Evolutionary conservation across 345 rosid species (phyloP).

Genomic region (Hibiscus mutabilis): DNA sequence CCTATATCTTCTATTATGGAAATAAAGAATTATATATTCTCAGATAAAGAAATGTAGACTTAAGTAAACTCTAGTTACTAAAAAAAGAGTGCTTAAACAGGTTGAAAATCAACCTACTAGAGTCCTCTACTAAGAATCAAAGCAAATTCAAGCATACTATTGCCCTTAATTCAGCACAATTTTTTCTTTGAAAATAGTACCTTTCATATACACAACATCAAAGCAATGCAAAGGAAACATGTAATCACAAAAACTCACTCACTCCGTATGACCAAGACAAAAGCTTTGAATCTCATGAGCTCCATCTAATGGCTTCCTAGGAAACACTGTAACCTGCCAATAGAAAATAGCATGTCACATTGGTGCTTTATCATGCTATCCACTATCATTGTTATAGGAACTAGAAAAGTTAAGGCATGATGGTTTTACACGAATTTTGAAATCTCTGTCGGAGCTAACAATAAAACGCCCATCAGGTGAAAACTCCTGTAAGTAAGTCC

Average conservation of each 20-base stretch:
- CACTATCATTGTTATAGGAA: constrained; percentile 8
- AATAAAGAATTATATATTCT: background rate
- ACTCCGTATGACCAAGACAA: constrained; percentile 97
- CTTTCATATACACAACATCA: background rate
- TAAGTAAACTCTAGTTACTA: background rate
- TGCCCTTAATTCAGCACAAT: background rate
- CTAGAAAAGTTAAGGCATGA: constrained; percentile 5
- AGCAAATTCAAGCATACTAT: background rate
- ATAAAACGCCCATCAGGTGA: constrained; percentile 74
- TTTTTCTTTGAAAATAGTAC: background rate
- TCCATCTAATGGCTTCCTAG: constrained; percentile 72
- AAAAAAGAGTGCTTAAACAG: background rate
- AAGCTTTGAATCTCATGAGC: constrained; percentile 94
- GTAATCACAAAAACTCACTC: constrained; percentile 38
- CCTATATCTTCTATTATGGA: background rate
- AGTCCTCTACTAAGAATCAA: constrained; percentile 2
- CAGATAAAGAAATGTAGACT: background rate
- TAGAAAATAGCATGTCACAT: constrained; percentile 10
- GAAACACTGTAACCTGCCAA: constrained; percentile 68
- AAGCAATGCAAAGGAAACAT: background rate
- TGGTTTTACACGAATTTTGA: constrained; percentile 71
- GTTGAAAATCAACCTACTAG: background rate
- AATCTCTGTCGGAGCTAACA: constrained; percentile 83
- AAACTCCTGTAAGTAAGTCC: constrained; percentile 53
- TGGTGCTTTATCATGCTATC: constrained; percentile 5